Evolutionary conservation across 805 yeast genomes (phyloP).

Genomic region (Yueomyces sp.): DNA sequence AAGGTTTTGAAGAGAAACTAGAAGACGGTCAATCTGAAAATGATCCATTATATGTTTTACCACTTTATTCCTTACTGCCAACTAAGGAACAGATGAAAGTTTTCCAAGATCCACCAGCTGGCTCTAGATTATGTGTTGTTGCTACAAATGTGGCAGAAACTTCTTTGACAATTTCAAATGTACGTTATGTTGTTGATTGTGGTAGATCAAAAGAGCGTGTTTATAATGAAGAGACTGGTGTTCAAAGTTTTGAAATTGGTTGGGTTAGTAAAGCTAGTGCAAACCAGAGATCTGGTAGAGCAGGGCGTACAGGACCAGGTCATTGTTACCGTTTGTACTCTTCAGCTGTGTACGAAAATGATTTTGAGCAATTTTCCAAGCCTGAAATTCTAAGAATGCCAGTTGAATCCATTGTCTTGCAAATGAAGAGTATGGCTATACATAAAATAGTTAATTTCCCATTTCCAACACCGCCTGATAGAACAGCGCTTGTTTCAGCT

Average conservation of each 20-base stretch:
- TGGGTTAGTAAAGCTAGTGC: slow-evolving; percentile 96
- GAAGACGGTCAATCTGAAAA: slow-evolving; percentile 57
- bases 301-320: slow-evolving; percentile 98
- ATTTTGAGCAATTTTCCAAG: slow-evolving; percentile 64
- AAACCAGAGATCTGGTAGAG: slow-evolving; percentile 91
- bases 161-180: slow-evolving; percentile 89
- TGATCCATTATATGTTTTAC: slow-evolving; percentile 82
- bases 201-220: slow-evolving; percentile 88
- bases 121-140: slow-evolving; percentile 77
- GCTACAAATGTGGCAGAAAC: slow-evolving; percentile 99
- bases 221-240: slow-evolving; percentile 71
- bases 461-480: slow-evolving; percentile 86
- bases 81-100: slow-evolving; percentile 91
- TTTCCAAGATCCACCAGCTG: slow-evolving; percentile 72
- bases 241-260: slow-evolving; percentile 79
- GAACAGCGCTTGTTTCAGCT: slow-evolving; percentile 45
- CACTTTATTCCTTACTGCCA: slow-evolving; percentile 86
- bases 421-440: slow-evolving; percentile 96
- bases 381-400: slow-evolving; percentile 96
- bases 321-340: slow-evolving; percentile 88
- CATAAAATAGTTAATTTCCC: slow-evolving; percentile 86
- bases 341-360: slow-evolving; percentile 84
- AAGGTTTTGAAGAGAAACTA: slow-evolving; percentile 53
- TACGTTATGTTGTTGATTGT: slow-evolving; percentile 86
- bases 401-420: slow-evolving; percentile 85